phyloP scores from a whole-genome alignment of 148 eudicot species.

The Vaccinium myrtillus region DNA sequence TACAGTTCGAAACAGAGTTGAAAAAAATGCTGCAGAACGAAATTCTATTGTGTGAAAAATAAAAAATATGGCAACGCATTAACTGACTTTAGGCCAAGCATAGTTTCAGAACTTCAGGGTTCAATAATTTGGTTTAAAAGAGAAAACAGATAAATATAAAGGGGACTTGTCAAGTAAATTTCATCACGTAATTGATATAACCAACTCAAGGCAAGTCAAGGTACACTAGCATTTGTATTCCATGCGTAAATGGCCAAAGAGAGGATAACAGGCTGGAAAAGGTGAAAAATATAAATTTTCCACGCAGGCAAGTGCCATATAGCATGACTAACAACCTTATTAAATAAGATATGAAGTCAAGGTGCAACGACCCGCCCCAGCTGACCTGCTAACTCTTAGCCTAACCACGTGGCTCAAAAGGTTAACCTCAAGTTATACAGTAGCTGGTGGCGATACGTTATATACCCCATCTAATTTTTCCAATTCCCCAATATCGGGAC shows the following conservation, averaged over 20 bases:
- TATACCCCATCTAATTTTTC: too few relatives aligned
- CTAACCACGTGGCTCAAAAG: too few relatives aligned
- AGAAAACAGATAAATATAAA: background rate
- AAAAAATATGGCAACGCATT: background rate
- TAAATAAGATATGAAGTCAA: background rate
- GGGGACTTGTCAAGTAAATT: background rate
- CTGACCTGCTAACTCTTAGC: too few relatives aligned
- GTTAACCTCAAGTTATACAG: too few relatives aligned
- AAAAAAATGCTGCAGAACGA: background rate
- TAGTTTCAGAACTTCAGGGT: background rate
- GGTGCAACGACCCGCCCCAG: too few relatives aligned
- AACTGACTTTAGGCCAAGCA: background rate
- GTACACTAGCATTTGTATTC: background rate
- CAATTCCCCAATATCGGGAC: too few relatives aligned
- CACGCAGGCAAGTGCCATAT: background rate
- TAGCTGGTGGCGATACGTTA: too few relatives aligned
- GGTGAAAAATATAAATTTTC: background rate
- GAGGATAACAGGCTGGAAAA: background rate
- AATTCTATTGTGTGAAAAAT: background rate
- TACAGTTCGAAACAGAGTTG: background rate
- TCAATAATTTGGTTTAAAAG: background rate
- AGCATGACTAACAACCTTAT: background rate
- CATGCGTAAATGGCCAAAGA: background rate
- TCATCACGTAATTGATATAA: background rate
- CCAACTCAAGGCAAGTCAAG: background rate